phyloP scores from a whole-genome alignment of 495 filamentous ascomycete species.

The Trichoderma gamsii region DNA sequence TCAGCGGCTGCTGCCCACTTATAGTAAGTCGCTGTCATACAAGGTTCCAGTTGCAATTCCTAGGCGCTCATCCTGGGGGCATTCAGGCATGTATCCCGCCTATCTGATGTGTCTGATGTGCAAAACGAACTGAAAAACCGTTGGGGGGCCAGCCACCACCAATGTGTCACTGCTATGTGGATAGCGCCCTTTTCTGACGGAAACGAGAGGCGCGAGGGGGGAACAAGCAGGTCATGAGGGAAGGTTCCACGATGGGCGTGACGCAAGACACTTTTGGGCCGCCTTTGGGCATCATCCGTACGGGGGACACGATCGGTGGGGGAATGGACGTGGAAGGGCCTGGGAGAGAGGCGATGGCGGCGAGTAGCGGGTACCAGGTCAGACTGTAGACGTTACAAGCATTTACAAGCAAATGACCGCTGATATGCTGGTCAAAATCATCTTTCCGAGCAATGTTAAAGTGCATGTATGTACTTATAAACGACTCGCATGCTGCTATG shows the following conservation, averaged over 20 bases:
- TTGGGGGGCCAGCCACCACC: background rate
- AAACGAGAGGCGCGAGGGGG: background rate
- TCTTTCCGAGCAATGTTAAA: background rate
- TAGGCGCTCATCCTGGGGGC: background rate
- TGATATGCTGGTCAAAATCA: background rate
- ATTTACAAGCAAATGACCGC: background rate
- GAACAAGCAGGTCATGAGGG: background rate
- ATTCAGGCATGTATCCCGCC: background rate
- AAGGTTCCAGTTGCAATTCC: too few relatives aligned
- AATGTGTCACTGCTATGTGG: slow-evolving; percentile 10
- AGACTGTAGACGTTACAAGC: background rate
- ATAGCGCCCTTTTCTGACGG: background rate
- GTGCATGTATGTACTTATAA: too few relatives aligned
- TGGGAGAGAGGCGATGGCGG: background rate
- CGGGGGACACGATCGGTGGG: background rate
- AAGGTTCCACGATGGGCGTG: background rate
- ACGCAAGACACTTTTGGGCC: background rate
- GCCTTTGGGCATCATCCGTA: background rate
- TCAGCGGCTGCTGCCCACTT: too few relatives aligned
- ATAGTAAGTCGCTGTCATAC: too few relatives aligned
- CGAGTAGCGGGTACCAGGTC: background rate
- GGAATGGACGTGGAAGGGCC: background rate
- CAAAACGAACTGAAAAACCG: background rate
- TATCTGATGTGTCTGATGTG: background rate
- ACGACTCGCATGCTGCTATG: too few relatives aligned